Base-by-base conservation (phyloP, 805 yeast species). In the Saccharomycopsis sp. region DNA sequence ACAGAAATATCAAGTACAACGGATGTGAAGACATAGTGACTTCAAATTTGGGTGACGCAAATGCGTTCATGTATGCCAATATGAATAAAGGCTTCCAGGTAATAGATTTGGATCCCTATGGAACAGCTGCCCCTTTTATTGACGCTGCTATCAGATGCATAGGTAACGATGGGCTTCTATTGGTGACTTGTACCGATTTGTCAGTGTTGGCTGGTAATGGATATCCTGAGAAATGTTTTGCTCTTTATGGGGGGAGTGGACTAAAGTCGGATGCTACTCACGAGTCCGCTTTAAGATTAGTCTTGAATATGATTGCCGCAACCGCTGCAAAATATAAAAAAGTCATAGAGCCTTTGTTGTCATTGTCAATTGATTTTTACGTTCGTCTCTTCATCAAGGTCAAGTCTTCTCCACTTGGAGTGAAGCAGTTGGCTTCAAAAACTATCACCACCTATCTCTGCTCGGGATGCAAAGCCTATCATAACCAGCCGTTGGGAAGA, bases 181-280 rank as follows among this genome's bases (percentile, higher is more conserved):
- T 94, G 54, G 92, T 94, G 2, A 94, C 99, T 0, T 94, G 99
- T 70, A 94, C 99, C 0, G 99, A 94, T 73, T 79, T 95, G 15
- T 96, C 96, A 0, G 97, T 94, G 0, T 76, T 94, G 56, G 98
- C 98, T 0, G 99, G 99, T 18, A 85, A 86, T 62, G 95, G 96
- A 14, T 92, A 92, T 70, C 97, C 98, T 0, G 99, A 94, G 66
- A 94, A 94, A 71, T 92, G 98, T 72, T 94, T 84, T 74, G 91
- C 97, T 0, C 76, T 89, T 16, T 94, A 94, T 68, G 98, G 99
- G 20, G 99, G 99, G 21, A 85, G 85, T 57, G 90, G 92, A 62
- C 76, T 90, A 66, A 87, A 92, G 61, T 69, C 69, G 50, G 97
- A 89, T 67, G 84, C 91, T 23, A 86, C 92, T 20, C 99, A 94